Evolutionary conservation across 257 asterid species (phyloP), one percentile per base, ranked within the genome.

Genomic region (Misopates orontium): DNA sequence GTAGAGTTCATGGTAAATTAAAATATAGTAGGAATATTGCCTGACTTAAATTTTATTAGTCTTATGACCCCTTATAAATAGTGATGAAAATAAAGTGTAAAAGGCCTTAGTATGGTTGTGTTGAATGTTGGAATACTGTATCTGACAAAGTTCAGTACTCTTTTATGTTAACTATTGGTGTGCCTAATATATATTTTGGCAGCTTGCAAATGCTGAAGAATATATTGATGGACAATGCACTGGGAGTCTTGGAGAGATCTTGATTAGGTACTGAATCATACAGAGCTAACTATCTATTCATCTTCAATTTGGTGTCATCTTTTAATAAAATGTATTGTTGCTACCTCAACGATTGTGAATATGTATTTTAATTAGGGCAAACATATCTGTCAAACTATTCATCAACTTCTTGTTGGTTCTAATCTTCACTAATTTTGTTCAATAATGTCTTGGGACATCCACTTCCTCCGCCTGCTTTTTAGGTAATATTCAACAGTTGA

Each of bases 141-240:
- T 28, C 6, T 28, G 4, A 28, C 2, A 6, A 28, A 28, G 36
- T 28, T 28, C 36, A 28, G n/a, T n/a, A n/a, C n/a, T n/a, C 18
- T 57, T 53, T 23, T 42, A 14, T 42, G 39, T 55, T 15, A 64
- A 32, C 42, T 47, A 39, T 14, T 47, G 9, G n/a, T 15, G 40
- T 47, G 64, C 22, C 59, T 62, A 52, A 7, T 50, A 8, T 50
- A 23, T 62, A 4, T 63, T 60, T 66, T 64, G 71, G 71, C 86
- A 92, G 98, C 88, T 89, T n/a, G 97, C 97, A 40, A 89, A 86
- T 59, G 96, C 98, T 52, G 98, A 92, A 64, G 98, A 92, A 60
- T 92, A 74, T 57, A 77, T 90, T 51, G 98, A 92, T 57, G 98
- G 98, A 45, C 84, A 87, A 65, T 80, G 79, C 77, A 84, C 89